phyloP scores from a whole-genome alignment of 192 early-diverging fungal genomes.

The Spizellomyces sp. region DNA sequence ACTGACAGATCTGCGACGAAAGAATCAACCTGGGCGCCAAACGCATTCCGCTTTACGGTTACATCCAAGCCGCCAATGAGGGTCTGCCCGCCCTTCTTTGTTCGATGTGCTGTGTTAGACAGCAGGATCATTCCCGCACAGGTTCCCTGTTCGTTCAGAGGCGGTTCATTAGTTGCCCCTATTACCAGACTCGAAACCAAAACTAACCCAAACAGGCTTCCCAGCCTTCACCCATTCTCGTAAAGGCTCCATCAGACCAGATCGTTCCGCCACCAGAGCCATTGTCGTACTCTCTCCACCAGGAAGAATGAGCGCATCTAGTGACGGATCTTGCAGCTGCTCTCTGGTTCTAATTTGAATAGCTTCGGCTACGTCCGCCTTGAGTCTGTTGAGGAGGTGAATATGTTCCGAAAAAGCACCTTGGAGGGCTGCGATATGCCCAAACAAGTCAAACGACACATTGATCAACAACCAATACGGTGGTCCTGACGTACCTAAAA shows the following conservation, averaged over 20 bases:
- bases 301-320: constrained; percentile 93
- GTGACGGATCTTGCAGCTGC: constrained; percentile 56
- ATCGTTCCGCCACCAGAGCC: constrained; percentile 87
- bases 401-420: constrained; percentile 96
- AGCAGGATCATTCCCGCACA: constrained; percentile 97
- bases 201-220: constrained; percentile 72
- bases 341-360: constrained; percentile 70
- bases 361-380: constrained; percentile 51
- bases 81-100: constrained; percentile 85
- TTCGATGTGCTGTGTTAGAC: constrained; percentile 68
- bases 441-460: no score
- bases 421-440: constrained; percentile 69
- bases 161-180: neutral
- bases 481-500: constrained; percentile 10
- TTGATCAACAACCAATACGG: no score
- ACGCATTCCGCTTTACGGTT: constrained; percentile 89
- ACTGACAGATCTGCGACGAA: constrained; percentile 76
- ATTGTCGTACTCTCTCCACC: constrained; percentile 96
- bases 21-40: constrained; percentile 91
- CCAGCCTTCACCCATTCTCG: constrained; percentile 74
- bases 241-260: constrained; percentile 76
- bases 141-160: constrained; percentile 65
- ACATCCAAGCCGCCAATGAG: constrained; percentile 82
- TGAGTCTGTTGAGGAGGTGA: constrained; percentile 73
- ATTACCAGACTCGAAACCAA: neutral